Evolutionary conservation across 495 filamentous ascomycete species (phyloP), one percentile per base, ranked within the genome.

Genomic region (Friedmanniomyces simplex): DNA sequence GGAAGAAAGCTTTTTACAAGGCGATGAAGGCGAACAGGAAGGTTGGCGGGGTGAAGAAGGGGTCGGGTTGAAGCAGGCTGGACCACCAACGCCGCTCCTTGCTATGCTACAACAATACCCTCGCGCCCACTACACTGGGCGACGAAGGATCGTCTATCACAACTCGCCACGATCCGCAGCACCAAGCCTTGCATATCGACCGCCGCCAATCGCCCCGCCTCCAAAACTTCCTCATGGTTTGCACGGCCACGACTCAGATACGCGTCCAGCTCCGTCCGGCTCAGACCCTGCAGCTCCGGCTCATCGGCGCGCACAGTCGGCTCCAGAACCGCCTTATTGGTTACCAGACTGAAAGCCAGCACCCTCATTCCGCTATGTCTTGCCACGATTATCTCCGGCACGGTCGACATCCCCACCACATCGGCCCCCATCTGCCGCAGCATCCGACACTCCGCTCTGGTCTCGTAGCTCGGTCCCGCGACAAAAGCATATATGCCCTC

Each of bases 401-500:
- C 83, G 6, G 85, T 88, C 18, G 82, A 86, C 86, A 89, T 89
- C 10, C 85, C 86, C 2, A 89, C 86, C 18, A 88, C 68, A 68
- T 89, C 85, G 25, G 83, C 85, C 7, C 85, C 85, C 14, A 87
- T 67, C 34, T 67, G 71, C 30, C 74, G 76, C 57, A 90, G 76
- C 79, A 89, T 82, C 20, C 86, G 79, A 61, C 86, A 88, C 66
- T 90, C 86, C 13, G 86, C 84, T 58, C 86, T 76, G 0, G 86
- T 89, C 64, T 89, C 86, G 68, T 87, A 87, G 52, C 82, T 85
- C 2, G 86, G 86, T 14, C 86, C 86, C 36, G 76, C 78, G 36
- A 87, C 83, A 64, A 82, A 89, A 2, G 83, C 85, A 71, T 89
- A 90, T 0, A 87, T 78, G 3, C 86, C 86, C 67, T 90, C 86